A percentile compares a stretch with the other conserved stretches of the same genome.
phyloP scores from a whole-genome alignment of 495 filamentous ascomycete genomes.

The Talaromyces borbonicus region DNA sequence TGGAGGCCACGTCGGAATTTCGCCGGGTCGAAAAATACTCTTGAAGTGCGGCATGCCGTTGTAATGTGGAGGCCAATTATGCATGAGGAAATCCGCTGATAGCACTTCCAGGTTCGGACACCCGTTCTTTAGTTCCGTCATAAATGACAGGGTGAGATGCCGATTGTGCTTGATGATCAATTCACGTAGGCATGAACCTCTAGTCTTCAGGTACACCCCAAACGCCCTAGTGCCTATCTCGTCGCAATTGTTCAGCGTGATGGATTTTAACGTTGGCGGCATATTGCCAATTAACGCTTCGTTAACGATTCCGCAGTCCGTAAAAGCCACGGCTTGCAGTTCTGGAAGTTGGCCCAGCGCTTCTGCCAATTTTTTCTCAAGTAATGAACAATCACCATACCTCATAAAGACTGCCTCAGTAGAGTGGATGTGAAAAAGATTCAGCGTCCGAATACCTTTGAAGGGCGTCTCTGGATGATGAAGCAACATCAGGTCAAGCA shows the following conservation, averaged over 20 bases:
- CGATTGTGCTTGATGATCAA: slow-evolving; percentile 68
- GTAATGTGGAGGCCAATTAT: slow-evolving; percentile 44
- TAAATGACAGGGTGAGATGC: slow-evolving; percentile 61
- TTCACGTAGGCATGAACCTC: slow-evolving; percentile 51
- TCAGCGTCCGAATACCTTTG: slow-evolving; percentile 44
- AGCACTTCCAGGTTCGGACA: slow-evolving; percentile 63
- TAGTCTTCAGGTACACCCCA: slow-evolving; percentile 45
- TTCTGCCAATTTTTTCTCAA: slow-evolving; percentile 40
- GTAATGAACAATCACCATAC: slow-evolving; percentile 7
- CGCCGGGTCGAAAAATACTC: slow-evolving; percentile 43
- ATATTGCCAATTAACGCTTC: slow-evolving; percentile 49
- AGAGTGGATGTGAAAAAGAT: slow-evolving; percentile 54
- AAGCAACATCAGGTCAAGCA: slow-evolving; percentile 39
- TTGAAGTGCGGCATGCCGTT: slow-evolving; percentile 66
- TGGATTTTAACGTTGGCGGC: slow-evolving; percentile 48
- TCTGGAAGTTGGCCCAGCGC: slow-evolving; percentile 50
- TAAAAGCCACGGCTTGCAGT: slow-evolving; percentile 54
- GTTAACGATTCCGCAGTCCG: slow-evolving; percentile 56
- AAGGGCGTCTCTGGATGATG: slow-evolving; percentile 54
- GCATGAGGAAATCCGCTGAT: slow-evolving; percentile 63
- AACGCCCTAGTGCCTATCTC: slow-evolving; percentile 52
- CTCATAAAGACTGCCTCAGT: slow-evolving; percentile 14
- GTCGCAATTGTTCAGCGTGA: slow-evolving; percentile 68
- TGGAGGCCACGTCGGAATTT: slow-evolving; percentile 67
- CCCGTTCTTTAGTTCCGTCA: slow-evolving; percentile 44